Percentiles rank a stretch among this genome's conserved stretches.
phyloP scores from a whole-genome alignment of 495 filamentous ascomycete genomes.

The Talaromyces adpressus region DNA sequence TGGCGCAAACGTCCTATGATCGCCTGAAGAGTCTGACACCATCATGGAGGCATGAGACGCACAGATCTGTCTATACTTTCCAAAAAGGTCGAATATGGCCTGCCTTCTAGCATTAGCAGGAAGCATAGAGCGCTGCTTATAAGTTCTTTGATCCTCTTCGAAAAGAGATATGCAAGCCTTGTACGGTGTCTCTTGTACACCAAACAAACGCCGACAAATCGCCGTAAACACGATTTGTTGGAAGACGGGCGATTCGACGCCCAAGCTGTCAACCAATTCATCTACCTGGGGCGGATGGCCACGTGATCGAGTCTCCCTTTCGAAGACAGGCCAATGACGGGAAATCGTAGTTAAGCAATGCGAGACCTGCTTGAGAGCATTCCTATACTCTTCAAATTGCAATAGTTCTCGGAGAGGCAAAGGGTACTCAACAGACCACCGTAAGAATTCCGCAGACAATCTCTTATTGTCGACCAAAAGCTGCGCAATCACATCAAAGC shows the following conservation, averaged over 20 bases:
- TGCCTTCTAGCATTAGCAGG: neutral
- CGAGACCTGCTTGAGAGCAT: slow-evolving; percentile 20
- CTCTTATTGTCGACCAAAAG: slow-evolving; percentile 29
- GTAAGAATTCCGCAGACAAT: slow-evolving; percentile 27
- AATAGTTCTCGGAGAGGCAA: slow-evolving; percentile 21
- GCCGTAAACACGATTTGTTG: slow-evolving; percentile 55
- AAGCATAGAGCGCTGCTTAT: slow-evolving; percentile 10
- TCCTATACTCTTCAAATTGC: slow-evolving; percentile 16
- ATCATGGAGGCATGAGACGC: neutral
- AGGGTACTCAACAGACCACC: slow-evolving; percentile 51
- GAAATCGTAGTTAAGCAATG: slow-evolving; percentile 28
- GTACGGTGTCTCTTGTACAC: neutral
- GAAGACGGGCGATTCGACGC: slow-evolving; percentile 46
- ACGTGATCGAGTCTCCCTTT: slow-evolving; percentile 19
- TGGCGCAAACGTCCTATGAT: neutral
- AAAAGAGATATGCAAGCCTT: slow-evolving; percentile 16
- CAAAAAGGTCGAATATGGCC: neutral
- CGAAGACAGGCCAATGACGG: slow-evolving; percentile 22
- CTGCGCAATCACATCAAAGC: slow-evolving; percentile 21
- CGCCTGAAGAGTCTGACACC: neutral
- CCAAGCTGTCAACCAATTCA: slow-evolving; percentile 47
- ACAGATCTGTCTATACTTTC: slow-evolving; percentile 3
- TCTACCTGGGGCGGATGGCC: slow-evolving; percentile 54
- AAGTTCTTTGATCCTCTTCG: slow-evolving; percentile 12
- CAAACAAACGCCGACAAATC: slow-evolving; percentile 27